Percentiles rank a stretch among this genome's conserved stretches.
phyloP scores from a whole-genome alignment of 2,329 filamentous ascomycete species.

The Westerdykella ornata region DNA sequence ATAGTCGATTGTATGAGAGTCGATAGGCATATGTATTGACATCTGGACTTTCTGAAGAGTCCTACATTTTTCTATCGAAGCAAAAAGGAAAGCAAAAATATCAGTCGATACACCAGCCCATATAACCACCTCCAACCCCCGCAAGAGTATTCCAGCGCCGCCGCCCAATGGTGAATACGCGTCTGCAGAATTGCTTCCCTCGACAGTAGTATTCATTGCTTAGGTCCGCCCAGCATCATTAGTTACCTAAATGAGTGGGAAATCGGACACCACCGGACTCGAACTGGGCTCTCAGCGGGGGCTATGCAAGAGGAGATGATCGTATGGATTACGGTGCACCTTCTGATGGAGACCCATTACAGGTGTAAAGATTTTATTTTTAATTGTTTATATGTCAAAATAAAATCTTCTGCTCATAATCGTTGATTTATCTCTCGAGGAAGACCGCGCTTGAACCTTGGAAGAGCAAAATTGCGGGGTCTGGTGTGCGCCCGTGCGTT shows the following conservation, averaged over 20 bases:
- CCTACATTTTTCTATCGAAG: no score
- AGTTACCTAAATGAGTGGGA: constrained; percentile 38
- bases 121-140: constrained; percentile 30
- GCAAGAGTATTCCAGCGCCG: constrained; percentile 38
- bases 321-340: constrained; percentile 30
- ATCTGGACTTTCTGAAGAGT: no score
- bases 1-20: no score
- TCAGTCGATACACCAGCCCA: constrained; percentile 35
- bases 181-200: constrained; percentile 42
- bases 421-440: no score
- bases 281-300: constrained; percentile 38
- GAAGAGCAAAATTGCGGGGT: no score
- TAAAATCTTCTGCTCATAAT: no score
- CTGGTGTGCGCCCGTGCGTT: no score
- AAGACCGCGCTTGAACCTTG: no score
- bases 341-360: constrained; percentile 34
- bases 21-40: no score
- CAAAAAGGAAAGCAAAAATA: constrained; percentile 22
- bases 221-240: constrained; percentile 38
- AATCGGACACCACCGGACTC: constrained; percentile 37
- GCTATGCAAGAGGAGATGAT: constrained; percentile 23
- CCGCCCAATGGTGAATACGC: constrained; percentile 38
- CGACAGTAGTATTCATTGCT: constrained; percentile 40
- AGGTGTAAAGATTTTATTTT: constrained; percentile 14
- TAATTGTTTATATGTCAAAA: background rate